Evolutionary conservation across 257 asterid genomes (phyloP), one percentile per base, ranked within the genome.

Genomic region (Lithospermum erythrorhizon): DNA sequence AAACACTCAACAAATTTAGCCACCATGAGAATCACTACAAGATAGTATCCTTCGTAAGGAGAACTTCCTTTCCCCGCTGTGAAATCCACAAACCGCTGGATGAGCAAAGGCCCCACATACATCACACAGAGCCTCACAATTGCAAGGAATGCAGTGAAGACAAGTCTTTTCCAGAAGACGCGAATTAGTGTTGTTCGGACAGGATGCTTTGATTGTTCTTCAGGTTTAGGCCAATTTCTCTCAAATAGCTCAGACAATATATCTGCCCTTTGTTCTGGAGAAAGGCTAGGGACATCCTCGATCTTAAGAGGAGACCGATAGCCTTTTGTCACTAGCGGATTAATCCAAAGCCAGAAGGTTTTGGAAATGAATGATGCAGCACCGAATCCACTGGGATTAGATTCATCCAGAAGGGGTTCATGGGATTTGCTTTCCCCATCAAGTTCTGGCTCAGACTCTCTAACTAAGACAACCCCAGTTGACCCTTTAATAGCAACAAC

Each of bases 311-410:
- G 89, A 2, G 88, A 72, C 52, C 19, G 66, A 69, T 84, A 76
- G 3, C 97, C 98, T 70, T 84, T 93, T 20, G 65, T 66, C 61
- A 88, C 49, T 27, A 93, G 76, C 30, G 97, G 97, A 69, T 93
- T 84, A 83, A 93, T 62, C 98, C 98, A 93, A 30, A 86, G 15
- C 97, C 94, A 93, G 60, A 93, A 89, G 0, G 87, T 72, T 70
- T 76, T 83, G 0, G 97, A 86, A 7, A 86, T 3, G 15, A 89
- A 3, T 16, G 98, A 88, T 9, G 95, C 98, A 0, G 95, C 77
- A 66, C 94, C 90, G 66, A 54, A 93, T 30, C 84, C 82, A n/a
- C 80, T 82, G 52, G 79, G 82, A 14, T 64, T 71, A 6, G 90
- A 70, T 61, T 81, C 73, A 10, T 81, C 89, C 61, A 55, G 41